Evolutionary conservation across 768 basidiomycete genomes (phyloP).

Genomic region (Lactarius quietus): DNA sequence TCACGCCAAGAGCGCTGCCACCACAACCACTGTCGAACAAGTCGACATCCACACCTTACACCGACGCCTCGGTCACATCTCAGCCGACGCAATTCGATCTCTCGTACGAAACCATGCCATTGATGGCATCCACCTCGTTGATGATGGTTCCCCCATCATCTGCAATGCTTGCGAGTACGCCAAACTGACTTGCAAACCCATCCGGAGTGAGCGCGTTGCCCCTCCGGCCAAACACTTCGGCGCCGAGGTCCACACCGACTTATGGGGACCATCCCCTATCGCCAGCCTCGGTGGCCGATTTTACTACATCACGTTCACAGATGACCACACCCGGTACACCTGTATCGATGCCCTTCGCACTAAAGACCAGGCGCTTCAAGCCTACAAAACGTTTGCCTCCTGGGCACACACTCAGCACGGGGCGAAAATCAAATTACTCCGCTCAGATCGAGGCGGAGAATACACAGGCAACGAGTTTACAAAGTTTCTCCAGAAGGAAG

Average conservation of each 20-base stretch:
- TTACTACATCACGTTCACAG: not conserved
- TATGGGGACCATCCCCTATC: slow-evolving; percentile 2
- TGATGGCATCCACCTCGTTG: not conserved
- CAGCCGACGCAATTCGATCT: too few species aligned
- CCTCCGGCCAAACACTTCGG: not conserved
- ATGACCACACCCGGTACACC: not conserved
- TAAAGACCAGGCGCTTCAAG: not conserved
- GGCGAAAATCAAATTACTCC: not conserved
- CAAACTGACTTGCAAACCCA: not conserved
- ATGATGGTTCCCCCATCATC: slow-evolving; percentile 22
- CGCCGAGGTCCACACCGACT: not conserved
- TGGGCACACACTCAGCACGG: not conserved
- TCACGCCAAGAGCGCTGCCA: too few species aligned
- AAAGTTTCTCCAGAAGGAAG: not conserved
- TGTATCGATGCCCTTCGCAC: not conserved
- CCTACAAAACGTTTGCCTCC: not conserved
- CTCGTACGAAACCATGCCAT: not conserved
- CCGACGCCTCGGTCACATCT: too few species aligned
- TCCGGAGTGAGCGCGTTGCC: not conserved
- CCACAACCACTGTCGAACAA: too few species aligned
- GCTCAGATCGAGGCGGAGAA: not conserved
- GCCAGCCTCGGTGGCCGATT: not conserved
- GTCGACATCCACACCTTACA: too few species aligned
- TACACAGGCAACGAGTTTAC: not conserved
- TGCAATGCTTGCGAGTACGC: slow-evolving; percentile 35